A percentile compares a stretch with the other conserved stretches of the same genome.
Conservation (phyloP, 1,284 basidiomycete species). For the Sanghuangporus baumii region DNA sequence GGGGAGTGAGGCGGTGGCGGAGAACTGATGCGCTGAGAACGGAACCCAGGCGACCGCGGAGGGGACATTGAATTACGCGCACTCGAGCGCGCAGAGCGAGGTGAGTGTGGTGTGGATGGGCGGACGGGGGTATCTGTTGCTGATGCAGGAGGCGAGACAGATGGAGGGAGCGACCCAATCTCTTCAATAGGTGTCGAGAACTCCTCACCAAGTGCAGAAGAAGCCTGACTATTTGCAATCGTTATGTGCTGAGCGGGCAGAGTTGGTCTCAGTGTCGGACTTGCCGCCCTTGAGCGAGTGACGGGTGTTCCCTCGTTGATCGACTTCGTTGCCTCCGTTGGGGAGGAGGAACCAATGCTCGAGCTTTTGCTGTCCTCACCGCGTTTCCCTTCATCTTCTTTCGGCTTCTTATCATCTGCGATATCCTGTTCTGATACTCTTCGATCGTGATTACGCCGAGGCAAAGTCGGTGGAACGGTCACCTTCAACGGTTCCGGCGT, state of each 20-base stretch:
- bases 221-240: conserved; percentile 6
- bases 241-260: background rate
- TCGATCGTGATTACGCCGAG: conserved; percentile 33
- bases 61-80: conserved; percentile 2
- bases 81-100: conserved; percentile 6
- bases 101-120: background rate
- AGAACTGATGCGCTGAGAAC: conserved; percentile 13
- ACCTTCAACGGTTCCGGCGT: conserved; percentile 19
- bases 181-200: conserved; percentile 33
- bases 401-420: background rate
- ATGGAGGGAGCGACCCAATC: conserved; percentile 7
- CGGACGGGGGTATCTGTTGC: background rate
- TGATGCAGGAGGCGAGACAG: background rate
- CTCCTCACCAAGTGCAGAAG: conserved; percentile 19
- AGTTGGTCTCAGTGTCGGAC: background rate
- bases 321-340: background rate
- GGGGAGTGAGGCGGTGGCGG: conserved; percentile 21
- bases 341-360: background rate
- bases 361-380: background rate
- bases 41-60: background rate
- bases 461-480: conserved; percentile 27
- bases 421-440: background rate
- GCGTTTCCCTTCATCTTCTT: background rate
- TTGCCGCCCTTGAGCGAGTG: background rate
- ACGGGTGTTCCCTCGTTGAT: conserved; percentile 8